Conservation (phyloP, 2,329 filamentous ascomycete species). For the Geosmithia morbida region DNA sequence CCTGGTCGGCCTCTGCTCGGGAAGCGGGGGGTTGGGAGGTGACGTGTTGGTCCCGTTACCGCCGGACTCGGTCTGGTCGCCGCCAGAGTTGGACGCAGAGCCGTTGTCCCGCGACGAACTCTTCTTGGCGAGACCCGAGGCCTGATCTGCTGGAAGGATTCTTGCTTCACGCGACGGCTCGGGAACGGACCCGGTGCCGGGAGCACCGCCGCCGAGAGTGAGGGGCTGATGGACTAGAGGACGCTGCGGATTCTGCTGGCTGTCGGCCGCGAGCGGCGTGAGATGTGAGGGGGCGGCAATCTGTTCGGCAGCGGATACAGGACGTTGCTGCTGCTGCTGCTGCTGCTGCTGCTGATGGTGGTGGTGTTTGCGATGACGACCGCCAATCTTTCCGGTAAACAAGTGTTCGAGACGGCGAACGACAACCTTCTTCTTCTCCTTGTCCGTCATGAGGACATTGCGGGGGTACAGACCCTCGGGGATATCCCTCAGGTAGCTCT, state of each 20-base stretch:
- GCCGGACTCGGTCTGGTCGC: constrained; percentile 27
- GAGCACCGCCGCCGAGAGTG: background rate
- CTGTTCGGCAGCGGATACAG: background rate
- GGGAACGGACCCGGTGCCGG: background rate
- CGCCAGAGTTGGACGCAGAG: constrained; percentile 32
- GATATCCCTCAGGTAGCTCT: constrained; percentile 59
- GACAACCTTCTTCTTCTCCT: constrained; percentile 61
- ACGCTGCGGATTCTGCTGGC: constrained; percentile 9
- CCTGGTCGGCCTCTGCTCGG: constrained; percentile 64
- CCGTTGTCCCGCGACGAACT: constrained; percentile 24
- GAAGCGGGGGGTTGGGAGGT: constrained; percentile 22
- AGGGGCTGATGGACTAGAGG: constrained; percentile 20
- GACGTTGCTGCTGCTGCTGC: background rate
- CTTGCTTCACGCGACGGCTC: constrained; percentile 32
- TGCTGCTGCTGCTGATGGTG: background rate
- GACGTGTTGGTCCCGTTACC: constrained; percentile 26
- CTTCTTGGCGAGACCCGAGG: constrained; percentile 18
- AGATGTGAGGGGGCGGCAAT: background rate
- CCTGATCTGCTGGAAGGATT: constrained; percentile 22
- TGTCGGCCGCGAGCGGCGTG: constrained; percentile 11
- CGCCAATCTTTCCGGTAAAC: constrained; percentile 56
- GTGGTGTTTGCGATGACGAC: constrained; percentile 10
- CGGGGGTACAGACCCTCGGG: constrained; percentile 53
- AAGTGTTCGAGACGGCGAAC: constrained; percentile 66
- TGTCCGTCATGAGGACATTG: constrained; percentile 50